phyloP scores from a whole-genome alignment of 2,329 filamentous ascomycete species.

The Beauveria sp. region DNA sequence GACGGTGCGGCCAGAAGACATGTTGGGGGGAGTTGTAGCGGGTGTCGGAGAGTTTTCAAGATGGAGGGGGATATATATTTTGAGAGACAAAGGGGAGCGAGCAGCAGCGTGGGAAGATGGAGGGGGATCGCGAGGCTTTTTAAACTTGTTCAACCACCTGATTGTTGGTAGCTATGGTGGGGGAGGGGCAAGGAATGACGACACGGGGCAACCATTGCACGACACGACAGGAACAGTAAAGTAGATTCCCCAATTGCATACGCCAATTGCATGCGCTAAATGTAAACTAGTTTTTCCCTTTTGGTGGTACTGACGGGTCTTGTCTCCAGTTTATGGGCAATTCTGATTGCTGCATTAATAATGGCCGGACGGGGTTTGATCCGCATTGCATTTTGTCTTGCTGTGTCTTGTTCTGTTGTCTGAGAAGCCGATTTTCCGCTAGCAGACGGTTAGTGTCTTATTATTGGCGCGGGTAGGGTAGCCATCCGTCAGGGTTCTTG shows the following conservation, averaged over 20 bases:
- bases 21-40: constrained; percentile 20
- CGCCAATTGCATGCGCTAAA: no score
- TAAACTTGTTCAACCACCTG: background rate
- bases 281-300: background rate
- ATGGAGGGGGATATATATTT: background rate
- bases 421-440: background rate
- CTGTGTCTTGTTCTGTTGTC: background rate
- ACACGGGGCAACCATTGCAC: background rate
- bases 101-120: background rate
- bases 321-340: background rate
- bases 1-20: constrained; percentile 48
- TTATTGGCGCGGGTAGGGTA: background rate
- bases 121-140: background rate
- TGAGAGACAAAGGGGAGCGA: no score
- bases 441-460: background rate
- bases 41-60: background rate
- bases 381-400: background rate
- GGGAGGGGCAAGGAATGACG: constrained; percentile 12
- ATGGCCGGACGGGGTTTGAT: background rate
- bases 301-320: background rate
- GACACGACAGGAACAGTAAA: no score
- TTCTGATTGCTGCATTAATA: background rate
- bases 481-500: background rate
- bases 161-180: constrained; percentile 2
- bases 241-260: no score